Conservation (phyloP, 2,329 filamentous ascomycete species). For the Lachnellula hyalina region DNA sequence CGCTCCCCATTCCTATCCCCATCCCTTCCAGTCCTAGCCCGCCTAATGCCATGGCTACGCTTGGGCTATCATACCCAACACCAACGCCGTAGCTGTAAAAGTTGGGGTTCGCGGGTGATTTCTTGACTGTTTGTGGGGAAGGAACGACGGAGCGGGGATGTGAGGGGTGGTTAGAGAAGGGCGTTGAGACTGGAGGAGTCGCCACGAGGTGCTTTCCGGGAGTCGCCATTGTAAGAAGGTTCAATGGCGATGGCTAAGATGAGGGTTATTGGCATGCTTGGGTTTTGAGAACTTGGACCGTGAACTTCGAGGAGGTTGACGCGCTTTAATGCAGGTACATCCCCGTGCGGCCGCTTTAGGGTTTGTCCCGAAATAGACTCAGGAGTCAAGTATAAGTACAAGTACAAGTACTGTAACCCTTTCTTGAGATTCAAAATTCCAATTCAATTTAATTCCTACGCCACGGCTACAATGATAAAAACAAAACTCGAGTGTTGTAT, state of each 20-base stretch:
- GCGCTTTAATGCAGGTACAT: not conserved
- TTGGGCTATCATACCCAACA: conserved; percentile 56
- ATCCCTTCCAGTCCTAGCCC: conserved; percentile 44
- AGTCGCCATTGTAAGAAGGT: conserved; percentile 27
- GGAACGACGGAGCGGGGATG: conserved; percentile 44
- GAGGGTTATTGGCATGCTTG: not conserved
- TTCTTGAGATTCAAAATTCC: not conserved
- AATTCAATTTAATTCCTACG: not conserved
- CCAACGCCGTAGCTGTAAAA: conserved; percentile 35
- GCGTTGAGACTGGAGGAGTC: conserved; percentile 62
- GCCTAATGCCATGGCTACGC: conserved; percentile 56
- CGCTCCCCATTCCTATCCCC: conserved; percentile 11
- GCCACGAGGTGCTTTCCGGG: conserved; percentile 32
- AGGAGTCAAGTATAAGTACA: too few relatives aligned
- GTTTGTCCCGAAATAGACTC: too few relatives aligned
- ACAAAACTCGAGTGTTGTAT: too few relatives aligned
- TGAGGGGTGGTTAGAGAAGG: conserved; percentile 45
- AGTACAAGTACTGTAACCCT: too few relatives aligned
- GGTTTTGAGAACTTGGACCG: too few relatives aligned
- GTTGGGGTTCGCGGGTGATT: conserved; percentile 52
- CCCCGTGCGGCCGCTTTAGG: not conserved
- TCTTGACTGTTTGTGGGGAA: conserved; percentile 55
- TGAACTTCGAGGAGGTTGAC: not conserved
- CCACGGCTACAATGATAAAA: too few relatives aligned
- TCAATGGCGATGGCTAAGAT: not conserved